phyloP scores from a whole-genome alignment of 148 eudicot genomes.

The Diospyros lotus region DNA sequence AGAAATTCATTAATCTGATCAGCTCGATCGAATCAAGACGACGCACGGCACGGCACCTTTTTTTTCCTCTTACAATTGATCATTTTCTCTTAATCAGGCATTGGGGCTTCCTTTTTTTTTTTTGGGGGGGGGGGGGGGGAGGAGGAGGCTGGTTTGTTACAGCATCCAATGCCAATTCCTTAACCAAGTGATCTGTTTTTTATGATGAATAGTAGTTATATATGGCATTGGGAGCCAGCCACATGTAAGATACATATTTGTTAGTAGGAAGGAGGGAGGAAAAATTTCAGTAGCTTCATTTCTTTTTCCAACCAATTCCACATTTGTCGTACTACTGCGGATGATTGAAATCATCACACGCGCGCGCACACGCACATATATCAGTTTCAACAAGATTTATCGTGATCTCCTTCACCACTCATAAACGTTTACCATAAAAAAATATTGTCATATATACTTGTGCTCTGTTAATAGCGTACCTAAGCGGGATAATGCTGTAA shows the following conservation, averaged over 20 bases:
- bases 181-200: neutral
- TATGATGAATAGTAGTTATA: conserved; percentile 11
- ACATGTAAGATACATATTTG: conserved; percentile 8
- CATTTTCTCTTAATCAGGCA: neutral
- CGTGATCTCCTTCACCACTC: conserved; percentile 7
- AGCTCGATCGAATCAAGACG: conserved; percentile 20
- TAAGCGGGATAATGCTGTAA: conserved; percentile 27
- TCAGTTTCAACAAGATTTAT: conserved; percentile 19
- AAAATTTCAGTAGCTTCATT: conserved; percentile 10
- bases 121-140: neutral
- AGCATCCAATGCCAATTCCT: conserved; percentile 8
- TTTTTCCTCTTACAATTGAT: conserved; percentile 9
- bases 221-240: neutral
- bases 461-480: conserved; percentile 4
- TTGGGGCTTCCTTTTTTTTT: neutral
- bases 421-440: neutral
- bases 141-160: neutral
- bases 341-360: neutral
- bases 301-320: conserved; percentile 18
- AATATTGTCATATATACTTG: too few relatives aligned
- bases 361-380: neutral
- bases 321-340: neutral
- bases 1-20: conserved; percentile 13
- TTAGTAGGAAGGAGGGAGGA: conserved; percentile 2
- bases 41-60: neutral